phyloP scores from a whole-genome alignment of 495 filamentous ascomycete genomes.

The Podospora pseudopauciseta region DNA sequence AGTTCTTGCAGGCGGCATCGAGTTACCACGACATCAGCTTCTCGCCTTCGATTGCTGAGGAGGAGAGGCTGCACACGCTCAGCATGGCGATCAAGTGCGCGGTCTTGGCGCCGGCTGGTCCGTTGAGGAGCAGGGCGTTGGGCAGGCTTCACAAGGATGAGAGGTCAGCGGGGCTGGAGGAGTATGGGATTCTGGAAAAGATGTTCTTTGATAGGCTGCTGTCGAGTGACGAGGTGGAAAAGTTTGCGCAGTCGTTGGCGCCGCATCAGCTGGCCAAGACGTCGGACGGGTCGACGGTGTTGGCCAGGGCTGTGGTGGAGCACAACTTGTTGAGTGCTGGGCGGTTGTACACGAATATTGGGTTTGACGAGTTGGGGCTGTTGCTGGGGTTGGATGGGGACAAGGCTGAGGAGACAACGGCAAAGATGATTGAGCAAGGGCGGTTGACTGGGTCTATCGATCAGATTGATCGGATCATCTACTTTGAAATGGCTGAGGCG shows the following conservation, averaged over 20 bases:
- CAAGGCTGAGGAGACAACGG: conserved; percentile 86
- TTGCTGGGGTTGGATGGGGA: conserved; percentile 75
- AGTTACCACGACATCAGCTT: conserved; percentile 85
- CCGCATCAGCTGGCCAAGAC: conserved; percentile 89
- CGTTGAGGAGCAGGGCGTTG: conserved; percentile 71
- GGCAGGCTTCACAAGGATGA: conserved; percentile 93
- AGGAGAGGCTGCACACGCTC: conserved; percentile 75
- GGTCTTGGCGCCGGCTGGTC: conserved; percentile 90
- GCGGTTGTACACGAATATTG: conserved; percentile 85
- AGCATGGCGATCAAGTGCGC: conserved; percentile 89
- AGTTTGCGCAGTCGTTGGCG: conserved; percentile 74
- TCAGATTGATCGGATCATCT: conserved; percentile 86
- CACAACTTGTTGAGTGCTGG: conserved; percentile 89
- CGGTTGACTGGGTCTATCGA: conserved; percentile 84
- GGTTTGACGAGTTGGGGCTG: conserved; percentile 67
- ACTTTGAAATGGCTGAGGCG: conserved; percentile 71
- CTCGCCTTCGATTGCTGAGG: conserved; percentile 71
- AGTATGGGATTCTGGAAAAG: conserved; percentile 91
- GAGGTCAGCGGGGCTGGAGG: conserved; percentile 66
- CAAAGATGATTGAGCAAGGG: conserved; percentile 92
- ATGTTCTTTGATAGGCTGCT: conserved; percentile 93
- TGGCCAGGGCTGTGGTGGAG: conserved; percentile 92
- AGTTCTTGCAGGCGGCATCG: conserved; percentile 84
- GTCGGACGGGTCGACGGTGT: conserved; percentile 83
- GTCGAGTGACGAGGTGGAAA: conserved; percentile 71